A percentile compares a stretch with the other conserved stretches of the same genome.
phyloP scores from a whole-genome alignment of 2,329 filamentous ascomycete genomes.

The Curvularia eragrostidis region DNA sequence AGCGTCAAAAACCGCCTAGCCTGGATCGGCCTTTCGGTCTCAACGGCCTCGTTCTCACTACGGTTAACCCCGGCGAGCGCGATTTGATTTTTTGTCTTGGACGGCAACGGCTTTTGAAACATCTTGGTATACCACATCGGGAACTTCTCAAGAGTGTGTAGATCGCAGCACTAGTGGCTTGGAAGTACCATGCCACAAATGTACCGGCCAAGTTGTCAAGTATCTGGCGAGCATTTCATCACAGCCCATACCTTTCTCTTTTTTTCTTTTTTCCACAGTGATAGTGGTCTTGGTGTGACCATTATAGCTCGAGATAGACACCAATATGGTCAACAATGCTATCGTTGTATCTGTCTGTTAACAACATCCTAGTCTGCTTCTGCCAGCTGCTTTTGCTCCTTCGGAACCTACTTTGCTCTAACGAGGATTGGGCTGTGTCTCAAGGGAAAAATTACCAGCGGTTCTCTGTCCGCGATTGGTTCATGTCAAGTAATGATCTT shows the following conservation, averaged over 20 bases:
- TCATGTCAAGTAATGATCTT: background rate
- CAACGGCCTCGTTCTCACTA: slow-evolving; percentile 5
- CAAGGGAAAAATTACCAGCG: background rate
- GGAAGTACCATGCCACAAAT: slow-evolving; percentile 13
- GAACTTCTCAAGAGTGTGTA: slow-evolving; percentile 17
- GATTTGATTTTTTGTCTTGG: slow-evolving; percentile 1
- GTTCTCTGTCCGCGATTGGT: background rate
- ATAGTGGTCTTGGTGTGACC: background rate
- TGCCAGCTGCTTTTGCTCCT: background rate
- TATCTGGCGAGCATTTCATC: background rate
- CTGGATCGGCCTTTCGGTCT: background rate
- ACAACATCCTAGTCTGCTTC: too few relatives aligned
- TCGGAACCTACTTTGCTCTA: background rate
- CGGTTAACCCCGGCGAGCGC: slow-evolving; percentile 9
- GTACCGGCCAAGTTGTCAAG: background rate
- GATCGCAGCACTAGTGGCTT: slow-evolving; percentile 35
- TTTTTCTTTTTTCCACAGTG: background rate
- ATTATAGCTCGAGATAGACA: background rate
- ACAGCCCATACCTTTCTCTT: background rate
- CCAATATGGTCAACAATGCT: too few relatives aligned
- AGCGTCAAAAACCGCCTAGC: slow-evolving; percentile 2
- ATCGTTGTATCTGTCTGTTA: too few relatives aligned
- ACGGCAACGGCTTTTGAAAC: slow-evolving; percentile 4
- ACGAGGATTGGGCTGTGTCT: background rate
- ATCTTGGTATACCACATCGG: slow-evolving; percentile 28